Percentiles rank a stretch among this genome's conserved stretches.
phyloP scores from a whole-genome alignment of 1,284 basidiomycete species.

The Moesziomyces sp. region DNA sequence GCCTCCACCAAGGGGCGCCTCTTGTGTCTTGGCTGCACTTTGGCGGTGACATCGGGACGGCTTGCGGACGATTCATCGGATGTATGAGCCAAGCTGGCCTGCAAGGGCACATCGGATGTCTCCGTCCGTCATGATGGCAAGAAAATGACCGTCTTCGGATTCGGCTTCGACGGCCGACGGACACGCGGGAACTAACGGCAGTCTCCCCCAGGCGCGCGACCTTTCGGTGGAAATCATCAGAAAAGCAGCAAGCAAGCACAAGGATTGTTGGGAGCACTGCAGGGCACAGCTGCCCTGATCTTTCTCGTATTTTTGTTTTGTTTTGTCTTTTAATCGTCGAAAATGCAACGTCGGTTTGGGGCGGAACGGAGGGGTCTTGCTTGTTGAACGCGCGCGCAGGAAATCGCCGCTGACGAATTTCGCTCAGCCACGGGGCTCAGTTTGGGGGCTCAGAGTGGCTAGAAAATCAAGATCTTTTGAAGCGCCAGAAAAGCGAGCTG shows the following conservation, averaged over 20 bases:
- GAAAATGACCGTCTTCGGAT: conserved; percentile 11
- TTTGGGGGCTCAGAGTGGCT: not conserved
- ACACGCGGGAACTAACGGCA: conserved; percentile 8
- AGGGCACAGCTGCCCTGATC: not conserved
- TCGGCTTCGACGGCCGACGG: conserved; percentile 30
- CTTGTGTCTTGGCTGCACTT: too few relatives aligned
- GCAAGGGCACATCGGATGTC: conserved; percentile 14
- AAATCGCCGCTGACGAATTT: too few relatives aligned
- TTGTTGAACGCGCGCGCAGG: too few relatives aligned
- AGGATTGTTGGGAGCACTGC: conserved; percentile 9
- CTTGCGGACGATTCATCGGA: too few relatives aligned
- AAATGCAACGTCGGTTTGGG: not conserved
- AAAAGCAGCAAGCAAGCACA: not conserved
- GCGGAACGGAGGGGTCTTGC: too few relatives aligned
- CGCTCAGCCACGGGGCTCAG: too few relatives aligned
- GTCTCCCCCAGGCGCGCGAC: not conserved
- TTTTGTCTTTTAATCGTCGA: not conserved
- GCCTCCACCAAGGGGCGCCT: too few relatives aligned
- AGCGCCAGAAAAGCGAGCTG: not conserved
- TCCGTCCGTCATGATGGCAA: conserved; percentile 2
- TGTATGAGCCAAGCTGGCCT: too few relatives aligned
- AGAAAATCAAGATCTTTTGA: not conserved
- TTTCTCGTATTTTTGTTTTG: not conserved
- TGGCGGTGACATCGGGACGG: too few relatives aligned
- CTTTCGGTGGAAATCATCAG: too few relatives aligned